These are phyloP conservation scores for Epithemia pelagica DNA, from an alignment of 108 stramenopile species.

Conservation along the genomic window DNA sequence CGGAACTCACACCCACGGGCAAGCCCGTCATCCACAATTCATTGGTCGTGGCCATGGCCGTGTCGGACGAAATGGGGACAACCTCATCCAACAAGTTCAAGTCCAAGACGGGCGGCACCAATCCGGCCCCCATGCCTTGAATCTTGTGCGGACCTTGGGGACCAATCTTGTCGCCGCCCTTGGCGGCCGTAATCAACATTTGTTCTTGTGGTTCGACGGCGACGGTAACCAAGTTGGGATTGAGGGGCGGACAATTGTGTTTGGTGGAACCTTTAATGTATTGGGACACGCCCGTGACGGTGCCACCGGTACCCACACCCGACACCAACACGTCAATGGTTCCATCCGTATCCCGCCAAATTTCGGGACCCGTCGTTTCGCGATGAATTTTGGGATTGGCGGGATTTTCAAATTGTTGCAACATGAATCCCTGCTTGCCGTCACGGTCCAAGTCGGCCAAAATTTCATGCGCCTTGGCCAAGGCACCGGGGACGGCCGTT, in stretches of 20 bases:
- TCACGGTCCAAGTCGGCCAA: slow-evolving; percentile 37
- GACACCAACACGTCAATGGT: slow-evolving; percentile 53
- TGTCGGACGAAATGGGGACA: slow-evolving; percentile 46
- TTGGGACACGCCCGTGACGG: slow-evolving; percentile 62
- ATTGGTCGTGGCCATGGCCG: slow-evolving; percentile 38
- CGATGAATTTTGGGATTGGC: slow-evolving; percentile 71
- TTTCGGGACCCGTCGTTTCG: slow-evolving; percentile 77
- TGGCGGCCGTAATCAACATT: slow-evolving; percentile 43
- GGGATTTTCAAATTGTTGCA: slow-evolving; percentile 72
- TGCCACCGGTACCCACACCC: slow-evolving; percentile 77
- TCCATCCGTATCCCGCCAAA: slow-evolving; percentile 65
- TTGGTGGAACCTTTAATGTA: slow-evolving; percentile 49
- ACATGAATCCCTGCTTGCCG: slow-evolving; percentile 43
- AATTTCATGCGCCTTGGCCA: slow-evolving; percentile 68
- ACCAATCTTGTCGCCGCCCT: slow-evolving; percentile 41
- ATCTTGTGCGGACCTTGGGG: slow-evolving; percentile 61
- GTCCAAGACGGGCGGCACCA: slow-evolving; percentile 51
- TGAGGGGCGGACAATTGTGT: slow-evolving; percentile 30
- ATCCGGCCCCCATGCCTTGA: slow-evolving; percentile 67
- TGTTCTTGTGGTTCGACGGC: slow-evolving; percentile 63
- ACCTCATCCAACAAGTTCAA: slow-evolving; percentile 49
- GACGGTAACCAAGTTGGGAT: slow-evolving; percentile 34
- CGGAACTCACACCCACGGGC: slow-evolving; percentile 53
- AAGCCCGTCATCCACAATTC: slow-evolving; percentile 56
- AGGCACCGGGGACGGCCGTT: slow-evolving; percentile 53